Percentiles rank a stretch among this genome's conserved stretches.
phyloP scores from a whole-genome alignment of 225 moss, liverwort and hornwort genomes.

The Climacium dendroides region DNA sequence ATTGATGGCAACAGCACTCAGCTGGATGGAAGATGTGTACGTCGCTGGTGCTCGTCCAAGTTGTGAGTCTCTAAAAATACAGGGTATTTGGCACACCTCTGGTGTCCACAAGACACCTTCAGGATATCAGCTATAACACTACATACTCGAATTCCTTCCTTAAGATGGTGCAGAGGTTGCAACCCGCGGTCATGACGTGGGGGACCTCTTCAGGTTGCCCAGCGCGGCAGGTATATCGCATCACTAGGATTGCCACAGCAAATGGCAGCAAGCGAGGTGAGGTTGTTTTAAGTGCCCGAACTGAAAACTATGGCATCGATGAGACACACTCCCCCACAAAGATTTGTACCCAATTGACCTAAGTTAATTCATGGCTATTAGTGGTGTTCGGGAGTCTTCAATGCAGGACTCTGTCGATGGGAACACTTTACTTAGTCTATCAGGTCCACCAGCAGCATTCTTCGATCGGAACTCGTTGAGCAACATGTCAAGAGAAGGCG shows the following conservation, averaged over 20 bases:
- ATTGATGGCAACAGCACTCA: background rate
- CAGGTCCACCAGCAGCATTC: constrained; percentile 32
- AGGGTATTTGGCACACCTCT: background rate
- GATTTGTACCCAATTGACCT: background rate
- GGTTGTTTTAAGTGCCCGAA: background rate
- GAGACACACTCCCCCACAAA: background rate
- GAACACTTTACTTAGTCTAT: constrained; percentile 50
- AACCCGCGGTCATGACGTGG: background rate
- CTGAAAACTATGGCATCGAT: background rate
- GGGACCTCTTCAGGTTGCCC: background rate
- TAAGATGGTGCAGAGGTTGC: constrained; percentile 5
- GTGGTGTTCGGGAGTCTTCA: constrained; percentile 55
- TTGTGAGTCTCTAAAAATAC: constrained; percentile 4
- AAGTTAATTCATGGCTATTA: constrained; percentile 45
- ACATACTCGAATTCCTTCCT: background rate
- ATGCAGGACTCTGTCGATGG: constrained; percentile 32
- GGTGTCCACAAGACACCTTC: background rate
- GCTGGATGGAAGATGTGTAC: background rate
- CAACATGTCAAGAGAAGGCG: constrained; percentile 58
- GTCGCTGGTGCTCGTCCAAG: background rate
- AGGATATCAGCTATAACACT: background rate
- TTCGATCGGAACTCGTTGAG: constrained; percentile 61
- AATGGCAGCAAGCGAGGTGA: background rate
- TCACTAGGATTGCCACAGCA: background rate
- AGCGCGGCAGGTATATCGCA: background rate